Evolutionary conservation across 768 basidiomycete genomes (phyloP).

Genomic region (Pholiota microspora): DNA sequence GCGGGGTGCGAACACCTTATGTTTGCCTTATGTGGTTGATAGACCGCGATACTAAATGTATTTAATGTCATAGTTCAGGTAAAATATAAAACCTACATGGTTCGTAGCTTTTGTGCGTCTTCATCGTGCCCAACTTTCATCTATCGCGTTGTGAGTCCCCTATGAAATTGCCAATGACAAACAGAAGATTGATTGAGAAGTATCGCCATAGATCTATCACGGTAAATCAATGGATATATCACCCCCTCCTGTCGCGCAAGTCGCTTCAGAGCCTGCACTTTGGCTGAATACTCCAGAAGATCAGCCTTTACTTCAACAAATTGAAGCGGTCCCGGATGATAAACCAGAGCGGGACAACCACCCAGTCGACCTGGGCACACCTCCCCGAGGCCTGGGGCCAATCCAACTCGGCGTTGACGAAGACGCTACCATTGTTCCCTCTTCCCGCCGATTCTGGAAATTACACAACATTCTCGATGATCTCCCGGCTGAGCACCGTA

Average conservation of each 20-base stretch:
- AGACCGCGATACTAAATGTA: not conserved
- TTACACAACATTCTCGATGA: conserved; percentile 2
- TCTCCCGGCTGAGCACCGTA: conserved; percentile 7
- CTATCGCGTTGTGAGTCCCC: not conserved
- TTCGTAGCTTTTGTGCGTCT: not conserved
- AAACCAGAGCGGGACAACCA: not conserved
- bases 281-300: not conserved
- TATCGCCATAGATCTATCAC: not conserved
- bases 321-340: not conserved
- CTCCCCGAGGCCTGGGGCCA: not conserved
- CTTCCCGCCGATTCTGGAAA: not conserved
- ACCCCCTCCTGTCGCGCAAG: not conserved
- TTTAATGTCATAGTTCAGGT: not conserved
- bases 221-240: not conserved
- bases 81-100: not conserved
- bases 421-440: not conserved
- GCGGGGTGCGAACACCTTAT: not conserved
- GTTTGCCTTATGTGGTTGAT: not conserved
- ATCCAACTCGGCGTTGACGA: conserved; percentile 3
- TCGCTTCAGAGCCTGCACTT: not conserved
- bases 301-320: not conserved
- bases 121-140: not conserved
- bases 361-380: conserved; percentile 1
- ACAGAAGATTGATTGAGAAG: too few relatives aligned
- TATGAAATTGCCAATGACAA: too few relatives aligned